phyloP scores from a whole-genome alignment of 352 stramenopile genomes.

The Phytophthora melonis region DNA sequence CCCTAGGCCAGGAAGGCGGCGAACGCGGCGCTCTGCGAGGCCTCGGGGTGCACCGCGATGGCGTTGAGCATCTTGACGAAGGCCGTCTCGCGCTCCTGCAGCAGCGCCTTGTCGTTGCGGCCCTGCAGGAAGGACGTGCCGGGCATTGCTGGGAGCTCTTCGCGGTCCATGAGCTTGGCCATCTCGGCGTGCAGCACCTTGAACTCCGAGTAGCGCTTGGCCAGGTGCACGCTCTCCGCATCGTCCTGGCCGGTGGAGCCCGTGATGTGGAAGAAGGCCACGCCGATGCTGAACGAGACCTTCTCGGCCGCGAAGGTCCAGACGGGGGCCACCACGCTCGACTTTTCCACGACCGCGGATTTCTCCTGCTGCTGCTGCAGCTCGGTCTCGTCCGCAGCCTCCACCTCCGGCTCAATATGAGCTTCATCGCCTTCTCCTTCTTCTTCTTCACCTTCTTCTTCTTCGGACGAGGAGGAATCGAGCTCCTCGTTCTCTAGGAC shows the following conservation, averaged over 20 bases:
- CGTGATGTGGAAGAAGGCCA: conserved; percentile 65
- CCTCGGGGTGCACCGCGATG: conserved; percentile 60
- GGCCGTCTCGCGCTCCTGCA: conserved; percentile 59
- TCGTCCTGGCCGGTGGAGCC: conserved; percentile 48
- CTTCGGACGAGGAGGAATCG: background rate
- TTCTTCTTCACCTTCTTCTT: background rate
- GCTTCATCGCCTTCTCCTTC: conserved; percentile 19
- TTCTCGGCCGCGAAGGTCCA: conserved; percentile 51
- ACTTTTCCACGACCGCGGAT: conserved; percentile 21
- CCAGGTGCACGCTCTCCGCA: conserved; percentile 39
- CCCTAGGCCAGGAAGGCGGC: conserved; percentile 56
- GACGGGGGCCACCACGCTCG: conserved; percentile 12
- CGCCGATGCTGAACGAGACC: conserved; percentile 44
- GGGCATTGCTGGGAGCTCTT: conserved; percentile 63
- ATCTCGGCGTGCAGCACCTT: conserved; percentile 69
- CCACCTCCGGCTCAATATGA: conserved; percentile 16
- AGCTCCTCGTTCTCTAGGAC: background rate
- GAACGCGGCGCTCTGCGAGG: conserved; percentile 51
- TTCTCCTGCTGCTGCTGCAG: conserved; percentile 14
- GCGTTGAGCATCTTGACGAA: conserved; percentile 79
- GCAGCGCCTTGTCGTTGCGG: conserved; percentile 61
- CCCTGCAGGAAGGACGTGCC: conserved; percentile 59
- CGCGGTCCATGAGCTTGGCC: conserved; percentile 60
- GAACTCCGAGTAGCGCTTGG: conserved; percentile 86
- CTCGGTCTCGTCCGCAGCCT: conserved; percentile 24